Base-by-base conservation (phyloP, 2,329 filamentous ascomycete species). In the Penicillium sp. region DNA sequence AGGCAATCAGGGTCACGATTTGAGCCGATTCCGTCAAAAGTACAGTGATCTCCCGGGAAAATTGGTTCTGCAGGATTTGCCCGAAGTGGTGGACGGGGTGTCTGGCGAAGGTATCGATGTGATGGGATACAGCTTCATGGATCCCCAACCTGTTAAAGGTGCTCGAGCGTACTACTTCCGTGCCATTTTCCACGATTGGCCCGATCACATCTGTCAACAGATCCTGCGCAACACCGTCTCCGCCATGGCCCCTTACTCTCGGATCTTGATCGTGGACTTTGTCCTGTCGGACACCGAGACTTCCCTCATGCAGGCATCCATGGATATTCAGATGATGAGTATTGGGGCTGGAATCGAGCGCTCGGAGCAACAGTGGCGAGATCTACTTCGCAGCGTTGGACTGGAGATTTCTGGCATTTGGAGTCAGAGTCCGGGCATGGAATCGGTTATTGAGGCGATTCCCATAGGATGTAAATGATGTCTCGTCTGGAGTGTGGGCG, bases 31-130 rank as follows among this genome's bases (percentile, higher is more conserved):
- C 18, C 55, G 65, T 1, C 47, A 63, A 6, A 58, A 56, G 29
- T 59, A 67, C 26, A 60, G 64, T 2, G 49, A 68, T 32, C 38
- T 68, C 2, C 65, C 63, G 0, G 69, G 66, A 0, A 60, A 55
- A 4, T 37, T 74, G 4, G 52, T 74, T 2, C 52, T 74, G 13
- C 67, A 75, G 49, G 72, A 75, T 46, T 56, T 71, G 2, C 67
- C 70, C 0, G 51, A 47, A 14, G 58, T 62, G 22, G 43, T 65
- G 13, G 27, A 47, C 1, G 43, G 46, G 11, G 26, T 54, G 11
- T 38, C 47, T 11, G 44, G 42, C 18, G 41, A 44, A 1, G 56
- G 51, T 1, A 51, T 69, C 2, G 59, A 68, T 29, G 49, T 51
- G 10, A 65, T 68, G 65, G 52, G 44, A n/a, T 62, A 66, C 54